Evolutionary conservation across 352 stramenopile genomes (phyloP), one percentile per base, ranked within the genome.

Genomic region (Phytophthora litchii): DNA sequence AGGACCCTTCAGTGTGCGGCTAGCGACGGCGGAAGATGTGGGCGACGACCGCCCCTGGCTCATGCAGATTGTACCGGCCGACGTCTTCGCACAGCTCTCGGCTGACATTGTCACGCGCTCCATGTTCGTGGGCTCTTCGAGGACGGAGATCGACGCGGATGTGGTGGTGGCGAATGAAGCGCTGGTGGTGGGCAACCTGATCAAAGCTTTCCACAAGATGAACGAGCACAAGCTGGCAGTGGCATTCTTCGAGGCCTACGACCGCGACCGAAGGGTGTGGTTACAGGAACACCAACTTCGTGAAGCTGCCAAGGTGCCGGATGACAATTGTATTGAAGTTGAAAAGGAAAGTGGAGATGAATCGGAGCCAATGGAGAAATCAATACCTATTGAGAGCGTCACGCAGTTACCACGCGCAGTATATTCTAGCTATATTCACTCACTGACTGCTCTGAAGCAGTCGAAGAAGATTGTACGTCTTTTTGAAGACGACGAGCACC

Each of bases 11-110:
- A 21, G 19, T 32, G 36, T 68, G 3, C 42, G 55, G 12, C 42
- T 60, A 10, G 57, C 60, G 8, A 56, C 44, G 2, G 9, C 42
- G 12, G 27, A 64, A 1, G 38, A 59, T 6, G 14, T 45, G 7
- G 34, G 27, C 11, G 34, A 27, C 2, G 25, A 63, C 10, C 25
- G 20, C 8, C 7, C 29, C 0, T 51, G 47, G 46, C 29, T 79
- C 31, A 43, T 84, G 59, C 74, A 81, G 44, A 56, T 84, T 16
- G 49, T 78, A 11, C 72, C 74, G 20, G 55, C 62, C 17, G 56
- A 71, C 35, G 42, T 67, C 19, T 84, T 76, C 37, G 57, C 66
- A 10, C 49, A 56, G 23, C 53, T 81, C 0, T 51, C 52, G 13
- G 25, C 51, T 11, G 46, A 51, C 31, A 72, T 57, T 32, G 57